A percentile compares a stretch with the other conserved stretches of the same genome.
Evolutionary conservation across 345 rosid species (phyloP).

Genomic region (Hibiscus tridactylites): DNA sequence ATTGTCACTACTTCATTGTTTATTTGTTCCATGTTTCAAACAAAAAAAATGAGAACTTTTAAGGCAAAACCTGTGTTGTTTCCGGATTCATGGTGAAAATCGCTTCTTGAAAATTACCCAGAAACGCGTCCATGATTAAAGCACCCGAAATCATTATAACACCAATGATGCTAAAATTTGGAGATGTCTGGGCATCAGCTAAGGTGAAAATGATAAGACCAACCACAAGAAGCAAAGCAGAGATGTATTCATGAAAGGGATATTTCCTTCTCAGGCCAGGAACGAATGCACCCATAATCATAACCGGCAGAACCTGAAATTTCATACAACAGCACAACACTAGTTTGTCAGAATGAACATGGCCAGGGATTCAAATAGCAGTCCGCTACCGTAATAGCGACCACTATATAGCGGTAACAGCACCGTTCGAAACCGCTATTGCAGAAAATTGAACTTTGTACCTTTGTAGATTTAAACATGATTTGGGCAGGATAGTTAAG

Average conservation of each 20-base stretch:
- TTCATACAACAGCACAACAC: not conserved
- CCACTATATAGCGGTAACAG: no score
- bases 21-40: not conserved
- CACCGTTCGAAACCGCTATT: no score
- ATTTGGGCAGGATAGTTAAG: slow-evolving; percentile 97
- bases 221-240: slow-evolving; percentile 72
- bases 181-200: slow-evolving; percentile 92
- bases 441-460: slow-evolving; percentile 5
- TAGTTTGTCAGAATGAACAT: not conserved
- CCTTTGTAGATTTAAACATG: slow-evolving; percentile 99
- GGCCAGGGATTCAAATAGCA: no score
- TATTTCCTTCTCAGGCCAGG: slow-evolving; percentile 91
- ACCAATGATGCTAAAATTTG: slow-evolving; percentile 75
- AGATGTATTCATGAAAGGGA: slow-evolving; percentile 69
- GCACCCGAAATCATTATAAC: slow-evolving; percentile 88
- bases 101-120: slow-evolving; percentile 89
- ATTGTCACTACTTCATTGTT: not conserved
- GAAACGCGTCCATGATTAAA: slow-evolving; percentile 72
- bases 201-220: slow-evolving; percentile 88
- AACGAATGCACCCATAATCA: slow-evolving; percentile 94
- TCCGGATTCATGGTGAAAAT: slow-evolving; percentile 76
- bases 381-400: no score
- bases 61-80: slow-evolving; percentile 60
- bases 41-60: slow-evolving; percentile 1
- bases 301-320: slow-evolving; percentile 73